These are phyloP conservation scores for Massariosphaeria phaeospora DNA, from an alignment of 495 filamentous ascomycete species.

Conservation along the genomic window DNA sequence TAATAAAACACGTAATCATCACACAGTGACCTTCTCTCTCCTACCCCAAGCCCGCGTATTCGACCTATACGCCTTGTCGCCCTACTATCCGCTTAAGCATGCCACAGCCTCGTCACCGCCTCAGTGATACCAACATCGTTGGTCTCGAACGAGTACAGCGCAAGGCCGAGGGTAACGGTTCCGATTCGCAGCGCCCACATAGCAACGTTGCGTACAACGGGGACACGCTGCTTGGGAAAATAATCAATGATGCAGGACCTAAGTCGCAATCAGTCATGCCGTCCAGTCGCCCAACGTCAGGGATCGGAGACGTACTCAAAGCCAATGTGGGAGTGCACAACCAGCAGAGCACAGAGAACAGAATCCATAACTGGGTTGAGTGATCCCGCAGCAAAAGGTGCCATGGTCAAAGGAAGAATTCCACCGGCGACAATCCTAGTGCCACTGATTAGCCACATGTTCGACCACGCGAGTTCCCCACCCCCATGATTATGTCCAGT, in stretches of 20 bases:
- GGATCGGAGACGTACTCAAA: conserved; percentile 60
- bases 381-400: conserved; percentile 86
- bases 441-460: too few relatives aligned
- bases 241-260: conserved; percentile 84
- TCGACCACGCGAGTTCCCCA: too few relatives aligned
- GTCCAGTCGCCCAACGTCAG: neutral
- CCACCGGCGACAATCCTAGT: conserved; percentile 63
- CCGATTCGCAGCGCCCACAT: conserved; percentile 73
- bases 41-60: neutral
- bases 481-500: too few relatives aligned
- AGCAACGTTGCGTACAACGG: conserved; percentile 57
- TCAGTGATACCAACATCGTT: conserved; percentile 95
- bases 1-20: conserved; percentile 15
- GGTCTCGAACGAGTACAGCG: conserved; percentile 98
- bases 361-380: conserved; percentile 87
- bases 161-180: conserved; percentile 76
- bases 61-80: neutral
- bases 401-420: conserved; percentile 79
- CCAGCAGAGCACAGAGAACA: conserved; percentile 70
- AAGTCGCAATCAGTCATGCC: neutral
- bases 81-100: conserved; percentile 44
- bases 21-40: neutral
- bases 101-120: conserved; percentile 80
- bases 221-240: conserved; percentile 66
- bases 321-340: conserved; percentile 91